A percentile compares a stretch with the other conserved stretches of the same genome.
phyloP scores from a whole-genome alignment of 164 flowering plant genomes.

The Chloranthus sessilifolius region DNA sequence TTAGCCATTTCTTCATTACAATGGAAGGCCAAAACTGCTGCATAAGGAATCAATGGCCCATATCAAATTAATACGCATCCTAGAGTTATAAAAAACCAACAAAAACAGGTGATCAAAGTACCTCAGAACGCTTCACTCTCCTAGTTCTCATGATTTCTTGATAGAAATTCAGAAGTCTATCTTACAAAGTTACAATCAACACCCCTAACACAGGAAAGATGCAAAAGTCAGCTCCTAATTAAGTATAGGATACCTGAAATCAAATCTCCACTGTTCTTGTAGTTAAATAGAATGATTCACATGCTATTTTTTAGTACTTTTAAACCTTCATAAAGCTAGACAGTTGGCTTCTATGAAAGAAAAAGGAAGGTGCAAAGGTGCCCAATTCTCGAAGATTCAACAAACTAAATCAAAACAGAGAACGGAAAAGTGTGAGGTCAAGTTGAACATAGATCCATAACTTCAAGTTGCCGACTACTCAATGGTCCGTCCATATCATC shows the following conservation, averaged over 20 bases:
- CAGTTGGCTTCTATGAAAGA: conserved; percentile 12
- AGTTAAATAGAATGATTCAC: background rate
- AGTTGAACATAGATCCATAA: conserved; percentile 33
- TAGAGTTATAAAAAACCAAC: background rate
- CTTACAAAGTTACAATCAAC: too few relatives aligned
- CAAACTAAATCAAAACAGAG: conserved; percentile 45
- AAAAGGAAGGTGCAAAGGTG: background rate
- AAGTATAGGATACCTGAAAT: background rate
- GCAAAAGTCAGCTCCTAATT: background rate
- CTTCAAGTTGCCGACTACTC: conserved; percentile 38
- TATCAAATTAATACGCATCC: background rate
- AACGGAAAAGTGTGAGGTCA: conserved; percentile 28
- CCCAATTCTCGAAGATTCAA: too few relatives aligned
- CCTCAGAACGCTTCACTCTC: conserved; percentile 63
- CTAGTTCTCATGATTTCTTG: conserved; percentile 42
- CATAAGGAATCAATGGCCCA: conserved; percentile 5
- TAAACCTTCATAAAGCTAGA: conserved; percentile 4
- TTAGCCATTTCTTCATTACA: conserved; percentile 97
- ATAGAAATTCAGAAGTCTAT: conserved; percentile 4
- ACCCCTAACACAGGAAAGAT: background rate
- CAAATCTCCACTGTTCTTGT: background rate
- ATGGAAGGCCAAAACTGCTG: conserved; percentile 91
- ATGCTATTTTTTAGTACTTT: background rate
- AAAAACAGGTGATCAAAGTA: conserved; percentile 18
- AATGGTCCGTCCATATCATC: conserved; percentile 28